Evolutionary conservation across 352 stramenopile species (phyloP).

Genomic region (Globisporangium middletonii): DNA sequence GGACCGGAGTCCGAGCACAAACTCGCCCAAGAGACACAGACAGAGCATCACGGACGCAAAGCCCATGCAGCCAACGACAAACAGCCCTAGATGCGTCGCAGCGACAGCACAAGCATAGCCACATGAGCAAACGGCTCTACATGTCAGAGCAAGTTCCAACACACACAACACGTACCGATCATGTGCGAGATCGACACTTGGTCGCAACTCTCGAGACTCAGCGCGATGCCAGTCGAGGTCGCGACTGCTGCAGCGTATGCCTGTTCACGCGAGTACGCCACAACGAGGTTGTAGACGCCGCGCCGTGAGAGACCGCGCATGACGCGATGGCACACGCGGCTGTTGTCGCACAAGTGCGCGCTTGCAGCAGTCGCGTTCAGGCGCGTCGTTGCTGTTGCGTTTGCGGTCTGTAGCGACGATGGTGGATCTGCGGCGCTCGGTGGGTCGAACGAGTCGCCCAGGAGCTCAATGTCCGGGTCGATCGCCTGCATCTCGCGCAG

Average conservation of each 20-base stretch:
- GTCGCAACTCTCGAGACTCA: constrained; percentile 38
- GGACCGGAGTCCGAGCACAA: constrained; percentile 32
- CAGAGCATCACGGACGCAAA: constrained; percentile 38
- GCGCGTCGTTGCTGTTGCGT: background rate
- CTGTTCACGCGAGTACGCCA: constrained; percentile 22
- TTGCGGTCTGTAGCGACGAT: background rate
- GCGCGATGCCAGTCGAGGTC: constrained; percentile 10
- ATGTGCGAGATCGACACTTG: constrained; percentile 30
- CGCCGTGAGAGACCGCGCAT: constrained; percentile 28
- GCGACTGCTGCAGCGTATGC: constrained; percentile 1
- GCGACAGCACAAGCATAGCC: no score
- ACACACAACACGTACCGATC: constrained; percentile 18
- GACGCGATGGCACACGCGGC: constrained; percentile 23
- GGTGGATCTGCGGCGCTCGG: background rate
- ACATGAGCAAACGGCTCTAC: no score
- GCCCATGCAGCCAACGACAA: constrained; percentile 33
- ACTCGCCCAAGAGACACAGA: constrained; percentile 39
- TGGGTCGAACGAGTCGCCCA: background rate
- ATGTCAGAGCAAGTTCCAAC: no score
- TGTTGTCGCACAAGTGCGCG: constrained; percentile 23
- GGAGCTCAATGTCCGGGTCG: constrained; percentile 5
- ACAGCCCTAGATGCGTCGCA: constrained; percentile 16
- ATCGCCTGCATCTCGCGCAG: constrained; percentile 16
- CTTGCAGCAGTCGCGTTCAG: constrained; percentile 1
- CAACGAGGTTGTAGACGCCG: constrained; percentile 37